Conservation (phyloP, 2,329 filamentous ascomycete species). For the Volutella citrinella region DNA sequence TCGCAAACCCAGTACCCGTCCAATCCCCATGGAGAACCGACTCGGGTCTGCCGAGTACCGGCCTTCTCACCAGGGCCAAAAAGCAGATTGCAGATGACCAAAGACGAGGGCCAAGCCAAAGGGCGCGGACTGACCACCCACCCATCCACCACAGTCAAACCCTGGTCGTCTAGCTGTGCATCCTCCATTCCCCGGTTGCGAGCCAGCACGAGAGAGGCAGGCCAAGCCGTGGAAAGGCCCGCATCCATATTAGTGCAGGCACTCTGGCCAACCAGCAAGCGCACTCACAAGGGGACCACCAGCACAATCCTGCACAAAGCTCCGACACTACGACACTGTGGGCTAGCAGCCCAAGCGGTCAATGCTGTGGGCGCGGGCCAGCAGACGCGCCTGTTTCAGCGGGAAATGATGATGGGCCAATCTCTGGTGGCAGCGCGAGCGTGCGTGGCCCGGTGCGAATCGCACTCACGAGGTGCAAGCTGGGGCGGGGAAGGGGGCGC, state of each 20-base stretch:
- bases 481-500: too few relatives aligned
- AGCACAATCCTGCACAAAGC: constrained; percentile 1
- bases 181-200: too few relatives aligned
- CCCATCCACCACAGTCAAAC: too few relatives aligned
- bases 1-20: too few relatives aligned
- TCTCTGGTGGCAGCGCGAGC: constrained; percentile 17
- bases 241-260: too few relatives aligned
- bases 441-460: constrained; percentile 12
- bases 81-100: constrained; percentile 16
- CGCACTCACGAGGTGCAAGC: constrained; percentile 2
- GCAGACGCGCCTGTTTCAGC: constrained; percentile 27
- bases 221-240: too few relatives aligned
- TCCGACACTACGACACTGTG: background rate
- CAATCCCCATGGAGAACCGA: constrained; percentile 10
- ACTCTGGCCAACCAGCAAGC: too few relatives aligned
- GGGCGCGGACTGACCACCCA: constrained; percentile 5
- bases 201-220: too few relatives aligned
- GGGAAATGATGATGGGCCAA: constrained; percentile 28
- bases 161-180: too few relatives aligned
- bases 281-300: too few relatives aligned
- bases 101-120: constrained; percentile 7
- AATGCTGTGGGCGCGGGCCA: constrained; percentile 10
- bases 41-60: constrained; percentile 13
- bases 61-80: constrained; percentile 2
- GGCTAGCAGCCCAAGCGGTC: too few relatives aligned